These are phyloP conservation scores for Flaveria sonorensis DNA, from an alignment of 129 eudicot species.

Conservation along the genomic window DNA sequence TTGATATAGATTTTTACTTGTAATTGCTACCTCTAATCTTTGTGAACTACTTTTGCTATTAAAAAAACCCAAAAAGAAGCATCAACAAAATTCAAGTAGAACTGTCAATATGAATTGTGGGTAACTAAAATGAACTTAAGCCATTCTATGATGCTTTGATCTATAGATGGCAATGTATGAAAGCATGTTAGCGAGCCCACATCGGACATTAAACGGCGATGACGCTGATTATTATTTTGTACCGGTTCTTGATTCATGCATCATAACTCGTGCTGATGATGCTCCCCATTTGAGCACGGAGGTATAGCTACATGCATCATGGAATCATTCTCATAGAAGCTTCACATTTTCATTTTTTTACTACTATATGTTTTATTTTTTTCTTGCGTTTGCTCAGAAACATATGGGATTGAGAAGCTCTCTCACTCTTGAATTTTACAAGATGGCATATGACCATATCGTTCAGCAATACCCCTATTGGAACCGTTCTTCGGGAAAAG, in stretches of 20 bases:
- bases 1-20: neutral
- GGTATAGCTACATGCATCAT: constrained; percentile 46
- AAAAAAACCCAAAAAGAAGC: neutral
- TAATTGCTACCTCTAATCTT: constrained; percentile 3
- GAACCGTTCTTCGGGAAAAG: constrained; percentile 89
- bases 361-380: neutral
- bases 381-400: constrained; percentile 40
- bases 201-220: constrained; percentile 84
- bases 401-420: constrained; percentile 85
- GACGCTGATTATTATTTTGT: constrained; percentile 98
- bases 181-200: constrained; percentile 78
- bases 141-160: constrained; percentile 30
- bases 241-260: constrained; percentile 95
- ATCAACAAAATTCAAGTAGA: no score
- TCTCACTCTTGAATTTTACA: constrained; percentile 72
- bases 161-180: constrained; percentile 89
- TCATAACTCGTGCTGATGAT: constrained; percentile 94
- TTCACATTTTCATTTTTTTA: neutral
- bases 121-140: constrained; percentile 7
- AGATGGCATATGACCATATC: constrained; percentile 78
- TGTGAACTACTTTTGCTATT: neutral
- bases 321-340: neutral
- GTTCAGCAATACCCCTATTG: constrained; percentile 73
- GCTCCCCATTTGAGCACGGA: constrained; percentile 86
- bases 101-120: neutral